Percentiles rank a stretch among this genome's conserved stretches.
These are phyloP conservation scores for Penicillium lividum DNA, from an alignment of 495 filamentous ascomycete species.

Conservation along the genomic window DNA sequence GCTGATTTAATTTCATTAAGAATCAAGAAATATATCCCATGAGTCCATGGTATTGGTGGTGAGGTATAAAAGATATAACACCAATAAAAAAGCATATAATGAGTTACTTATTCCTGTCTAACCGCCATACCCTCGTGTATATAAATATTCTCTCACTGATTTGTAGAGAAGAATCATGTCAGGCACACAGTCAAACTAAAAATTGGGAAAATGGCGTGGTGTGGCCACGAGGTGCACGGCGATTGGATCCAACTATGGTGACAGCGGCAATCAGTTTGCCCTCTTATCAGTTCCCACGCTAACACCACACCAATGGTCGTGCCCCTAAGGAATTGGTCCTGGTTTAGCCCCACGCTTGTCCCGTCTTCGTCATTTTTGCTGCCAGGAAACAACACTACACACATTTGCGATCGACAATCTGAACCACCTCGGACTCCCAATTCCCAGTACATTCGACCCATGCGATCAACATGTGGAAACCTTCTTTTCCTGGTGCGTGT, in stretches of 20 bases:
- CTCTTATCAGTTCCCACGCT: constrained; percentile 25
- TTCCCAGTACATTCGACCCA: constrained; percentile 10
- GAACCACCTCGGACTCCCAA: constrained; percentile 12
- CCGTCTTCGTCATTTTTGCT: constrained; percentile 24
- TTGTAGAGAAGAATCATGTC: constrained; percentile 1
- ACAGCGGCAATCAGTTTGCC: constrained; percentile 31
- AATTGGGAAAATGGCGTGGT: constrained; percentile 13
- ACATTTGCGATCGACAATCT: constrained; percentile 17
- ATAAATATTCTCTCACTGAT: background rate
- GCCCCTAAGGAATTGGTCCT: constrained; percentile 10
- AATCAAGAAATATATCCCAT: background rate
- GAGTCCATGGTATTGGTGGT: no score
- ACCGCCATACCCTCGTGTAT: background rate
- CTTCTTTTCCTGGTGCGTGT: background rate
- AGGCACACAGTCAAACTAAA: constrained; percentile 9
- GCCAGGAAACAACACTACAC: constrained; percentile 9
- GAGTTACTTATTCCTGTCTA: background rate
- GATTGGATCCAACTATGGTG: constrained; percentile 29
- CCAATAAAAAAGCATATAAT: background rate
- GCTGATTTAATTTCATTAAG: background rate
- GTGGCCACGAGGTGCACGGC: constrained; percentile 29
- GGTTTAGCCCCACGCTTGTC: constrained; percentile 17
- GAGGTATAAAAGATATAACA: background rate
- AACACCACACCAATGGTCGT: constrained; percentile 4
- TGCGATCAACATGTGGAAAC: constrained; percentile 25